These are phyloP conservation scores for Oryza glaberrima DNA, from an alignment of 176 grass and related monocot species.

Conservation along the genomic window DNA sequence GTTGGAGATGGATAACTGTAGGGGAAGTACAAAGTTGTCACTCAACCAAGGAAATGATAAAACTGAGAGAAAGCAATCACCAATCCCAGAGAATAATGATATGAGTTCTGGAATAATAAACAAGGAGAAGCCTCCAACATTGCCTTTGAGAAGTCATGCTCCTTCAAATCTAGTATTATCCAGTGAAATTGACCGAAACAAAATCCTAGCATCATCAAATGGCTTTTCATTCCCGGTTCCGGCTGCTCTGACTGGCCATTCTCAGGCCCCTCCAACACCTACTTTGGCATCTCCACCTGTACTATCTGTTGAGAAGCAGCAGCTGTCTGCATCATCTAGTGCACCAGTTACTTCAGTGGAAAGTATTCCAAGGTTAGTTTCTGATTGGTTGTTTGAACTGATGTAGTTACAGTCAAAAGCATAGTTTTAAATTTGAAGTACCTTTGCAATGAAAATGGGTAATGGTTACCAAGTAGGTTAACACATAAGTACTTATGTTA, in stretches of 20 bases:
- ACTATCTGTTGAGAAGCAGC: slow-evolving; percentile 38
- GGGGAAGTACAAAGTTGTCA: not conserved
- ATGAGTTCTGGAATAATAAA: slow-evolving; percentile 18
- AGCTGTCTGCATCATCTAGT: not conserved
- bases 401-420: slow-evolving; percentile 8
- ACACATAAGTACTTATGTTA: not conserved
- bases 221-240: slow-evolving; percentile 47
- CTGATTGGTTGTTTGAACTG: slow-evolving; percentile 8
- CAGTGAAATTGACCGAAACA: slow-evolving; percentile 33
- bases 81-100: not conserved
- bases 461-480: slow-evolving; percentile 18
- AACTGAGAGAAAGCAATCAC: slow-evolving; percentile 11
- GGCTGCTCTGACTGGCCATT: slow-evolving; percentile 28
- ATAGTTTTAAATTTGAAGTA: not conserved
- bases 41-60: not conserved
- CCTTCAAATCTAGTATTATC: slow-evolving; percentile 35
- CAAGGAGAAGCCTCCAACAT: slow-evolving; percentile 26
- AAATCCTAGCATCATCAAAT: slow-evolving; percentile 31
- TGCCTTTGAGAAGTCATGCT: slow-evolving; percentile 19
- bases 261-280: slow-evolving; percentile 44
- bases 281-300: slow-evolving; percentile 47
- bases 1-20: slow-evolving; percentile 39
- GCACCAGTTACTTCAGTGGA: slow-evolving; percentile 29
- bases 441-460: not conserved
- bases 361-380: slow-evolving; percentile 37